phyloP scores from a whole-genome alignment of 2,329 filamentous ascomycete genomes.

The Pseudocercospora pini-densiflorae region DNA sequence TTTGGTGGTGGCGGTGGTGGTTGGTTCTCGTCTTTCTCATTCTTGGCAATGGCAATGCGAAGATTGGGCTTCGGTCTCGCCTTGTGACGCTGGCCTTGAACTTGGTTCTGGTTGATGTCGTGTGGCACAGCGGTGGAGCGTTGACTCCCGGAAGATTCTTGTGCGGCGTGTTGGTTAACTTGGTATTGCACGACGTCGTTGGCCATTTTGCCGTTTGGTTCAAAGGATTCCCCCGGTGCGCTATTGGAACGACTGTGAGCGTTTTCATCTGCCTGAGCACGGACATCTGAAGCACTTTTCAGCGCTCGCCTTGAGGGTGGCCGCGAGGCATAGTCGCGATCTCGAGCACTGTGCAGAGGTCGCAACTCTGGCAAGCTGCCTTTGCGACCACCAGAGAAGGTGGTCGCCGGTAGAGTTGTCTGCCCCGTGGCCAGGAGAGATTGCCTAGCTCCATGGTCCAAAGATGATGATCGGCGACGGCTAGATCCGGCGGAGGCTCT shows the following conservation, averaged over 20 bases:
- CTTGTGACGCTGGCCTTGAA: slow-evolving; percentile 5
- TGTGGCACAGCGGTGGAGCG: neutral
- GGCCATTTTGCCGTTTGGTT: neutral
- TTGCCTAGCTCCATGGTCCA: slow-evolving; percentile 23
- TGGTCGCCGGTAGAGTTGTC: slow-evolving; percentile 11
- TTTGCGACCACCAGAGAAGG: slow-evolving; percentile 15
- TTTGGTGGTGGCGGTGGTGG: slow-evolving; percentile 31
- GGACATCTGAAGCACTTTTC: slow-evolving; percentile 5
- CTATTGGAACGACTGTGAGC: slow-evolving; percentile 17
- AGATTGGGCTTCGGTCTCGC: slow-evolving; percentile 27
- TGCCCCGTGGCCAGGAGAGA: neutral
- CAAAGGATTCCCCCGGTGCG: slow-evolving; percentile 13
- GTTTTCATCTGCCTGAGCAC: slow-evolving; percentile 16
- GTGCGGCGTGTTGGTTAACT: neutral
- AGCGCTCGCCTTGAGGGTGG: neutral
- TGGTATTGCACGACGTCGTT: neutral
- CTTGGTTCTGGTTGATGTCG: neutral
- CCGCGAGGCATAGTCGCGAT: slow-evolving; percentile 11
- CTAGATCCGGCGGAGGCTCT: slow-evolving; percentile 23
- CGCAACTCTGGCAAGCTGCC: slow-evolving; percentile 25
- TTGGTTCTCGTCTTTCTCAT: slow-evolving; percentile 7
- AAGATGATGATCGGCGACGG: slow-evolving; percentile 32
- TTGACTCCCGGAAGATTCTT: neutral
- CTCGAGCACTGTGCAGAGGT: slow-evolving; percentile 14
- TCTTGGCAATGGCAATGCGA: slow-evolving; percentile 21